phyloP scores from a whole-genome alignment of 2,329 filamentous ascomycete species.

The Arthrobotrys musiformis region DNA sequence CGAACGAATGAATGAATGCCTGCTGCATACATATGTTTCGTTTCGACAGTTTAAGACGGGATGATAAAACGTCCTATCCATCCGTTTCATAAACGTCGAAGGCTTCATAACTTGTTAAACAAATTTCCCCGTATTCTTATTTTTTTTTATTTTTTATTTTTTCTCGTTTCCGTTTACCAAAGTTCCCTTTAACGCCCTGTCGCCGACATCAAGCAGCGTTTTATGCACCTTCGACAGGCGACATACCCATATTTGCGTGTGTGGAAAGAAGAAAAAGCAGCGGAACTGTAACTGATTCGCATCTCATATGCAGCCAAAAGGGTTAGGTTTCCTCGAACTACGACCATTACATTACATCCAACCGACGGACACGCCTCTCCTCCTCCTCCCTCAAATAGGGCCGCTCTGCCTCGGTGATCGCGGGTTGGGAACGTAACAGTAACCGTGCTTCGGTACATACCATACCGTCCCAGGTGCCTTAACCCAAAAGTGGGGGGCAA shows the following conservation, averaged over 20 bases:
- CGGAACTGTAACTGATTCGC: conserved; percentile 4
- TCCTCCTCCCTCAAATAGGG: background rate
- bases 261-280: background rate
- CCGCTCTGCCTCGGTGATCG: conserved; percentile 39
- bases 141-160: background rate
- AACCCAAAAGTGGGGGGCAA: conserved; percentile 34
- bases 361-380: background rate
- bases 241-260: background rate
- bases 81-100: conserved; percentile 20
- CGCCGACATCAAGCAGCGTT: background rate
- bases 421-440: conserved; percentile 13
- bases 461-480: conserved; percentile 3
- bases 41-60: conserved; percentile 13
- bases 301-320: conserved; percentile 8
- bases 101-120: background rate
- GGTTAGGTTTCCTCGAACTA: background rate
- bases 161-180: background rate
- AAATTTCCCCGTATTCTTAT: background rate
- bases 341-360: conserved; percentile 13
- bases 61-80: conserved; percentile 18
- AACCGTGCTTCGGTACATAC: conserved; percentile 1
- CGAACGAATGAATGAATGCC: too few relatives aligned
- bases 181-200: conserved; percentile 22
- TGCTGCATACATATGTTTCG: conserved; percentile 7
- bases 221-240: background rate